A percentile compares a stretch with the other conserved stretches of the same genome.
Conservation (phyloP, 805 yeast species). For the Metschnikowia lochheadii region DNA sequence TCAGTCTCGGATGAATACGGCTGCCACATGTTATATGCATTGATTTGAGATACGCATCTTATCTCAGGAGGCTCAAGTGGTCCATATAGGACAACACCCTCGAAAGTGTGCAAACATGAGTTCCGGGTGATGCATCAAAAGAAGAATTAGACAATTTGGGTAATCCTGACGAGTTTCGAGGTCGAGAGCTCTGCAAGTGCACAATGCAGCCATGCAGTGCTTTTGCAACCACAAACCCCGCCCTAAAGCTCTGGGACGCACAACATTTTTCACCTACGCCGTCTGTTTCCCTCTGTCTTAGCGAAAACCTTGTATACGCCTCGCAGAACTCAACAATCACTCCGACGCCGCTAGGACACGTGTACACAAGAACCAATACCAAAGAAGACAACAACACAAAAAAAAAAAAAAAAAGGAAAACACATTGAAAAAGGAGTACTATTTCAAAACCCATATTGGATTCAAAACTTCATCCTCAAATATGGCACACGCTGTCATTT, state of each 20-base stretch:
- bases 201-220: neutral
- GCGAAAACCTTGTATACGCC: too few relatives aligned
- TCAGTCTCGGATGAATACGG: slow-evolving; percentile 2
- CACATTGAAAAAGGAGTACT: too few relatives aligned
- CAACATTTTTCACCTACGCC: neutral
- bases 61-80: neutral
- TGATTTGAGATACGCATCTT: slow-evolving; percentile 1
- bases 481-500: neutral
- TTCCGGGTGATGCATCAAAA: neutral
- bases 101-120: neutral
- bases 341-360: neutral
- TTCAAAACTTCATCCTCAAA: too few relatives aligned
- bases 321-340: neutral
- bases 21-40: neutral
- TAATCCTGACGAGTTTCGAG: neutral
- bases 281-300: too few relatives aligned
- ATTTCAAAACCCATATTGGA: too few relatives aligned
- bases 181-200: neutral
- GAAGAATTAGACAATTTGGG: neutral
- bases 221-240: slow-evolving; percentile 4
- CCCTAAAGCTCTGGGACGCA: neutral
- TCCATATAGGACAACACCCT: neutral
- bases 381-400: too few relatives aligned
- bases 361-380: neutral
- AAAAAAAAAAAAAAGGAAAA: too few relatives aligned